These are phyloP conservation scores for Halophytophthora polymorphica DNA, from an alignment of 352 stramenopile species.

Conservation along the genomic window DNA sequence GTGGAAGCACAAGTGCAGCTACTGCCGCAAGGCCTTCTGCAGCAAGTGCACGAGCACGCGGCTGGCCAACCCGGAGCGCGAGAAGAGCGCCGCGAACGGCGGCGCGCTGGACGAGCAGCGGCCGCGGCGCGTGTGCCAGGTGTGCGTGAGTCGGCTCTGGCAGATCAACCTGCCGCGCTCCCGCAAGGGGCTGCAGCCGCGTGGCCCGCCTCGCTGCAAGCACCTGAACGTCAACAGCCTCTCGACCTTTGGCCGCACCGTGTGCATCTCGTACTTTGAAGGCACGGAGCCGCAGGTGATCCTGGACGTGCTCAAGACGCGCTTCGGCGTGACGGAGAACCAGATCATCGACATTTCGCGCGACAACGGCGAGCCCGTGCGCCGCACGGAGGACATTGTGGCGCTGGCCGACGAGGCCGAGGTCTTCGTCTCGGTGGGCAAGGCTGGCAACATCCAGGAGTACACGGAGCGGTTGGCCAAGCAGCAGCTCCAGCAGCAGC, in stretches of 20 bases:
- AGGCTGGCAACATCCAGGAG: conserved; percentile 76
- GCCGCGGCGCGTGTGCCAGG: conserved; percentile 65
- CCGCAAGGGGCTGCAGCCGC: conserved; percentile 49
- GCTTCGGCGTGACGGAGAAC: conserved; percentile 69
- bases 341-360: conserved; percentile 78
- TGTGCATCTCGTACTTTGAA: conserved; percentile 82
- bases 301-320: conserved; percentile 72
- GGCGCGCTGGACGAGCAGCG: conserved; percentile 46
- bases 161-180: conserved; percentile 78
- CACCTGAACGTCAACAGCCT: conserved; percentile 77
- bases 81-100: conserved; percentile 39
- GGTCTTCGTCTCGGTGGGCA: conserved; percentile 75
- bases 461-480: conserved; percentile 20
- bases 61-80: conserved; percentile 55
- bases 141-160: conserved; percentile 74
- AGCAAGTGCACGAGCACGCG: conserved; percentile 82
- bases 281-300: conserved; percentile 71
- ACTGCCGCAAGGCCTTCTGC: conserved; percentile 76
- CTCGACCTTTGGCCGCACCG: conserved; percentile 70
- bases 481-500: conserved; percentile 18
- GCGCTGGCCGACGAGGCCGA: conserved; percentile 58
- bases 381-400: conserved; percentile 36
- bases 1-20: conserved; percentile 84
- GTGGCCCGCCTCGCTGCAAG: conserved; percentile 47
- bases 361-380: conserved; percentile 66